Evolutionary conservation across 768 basidiomycete species (phyloP).

Genomic region (Suillus plorans): DNA sequence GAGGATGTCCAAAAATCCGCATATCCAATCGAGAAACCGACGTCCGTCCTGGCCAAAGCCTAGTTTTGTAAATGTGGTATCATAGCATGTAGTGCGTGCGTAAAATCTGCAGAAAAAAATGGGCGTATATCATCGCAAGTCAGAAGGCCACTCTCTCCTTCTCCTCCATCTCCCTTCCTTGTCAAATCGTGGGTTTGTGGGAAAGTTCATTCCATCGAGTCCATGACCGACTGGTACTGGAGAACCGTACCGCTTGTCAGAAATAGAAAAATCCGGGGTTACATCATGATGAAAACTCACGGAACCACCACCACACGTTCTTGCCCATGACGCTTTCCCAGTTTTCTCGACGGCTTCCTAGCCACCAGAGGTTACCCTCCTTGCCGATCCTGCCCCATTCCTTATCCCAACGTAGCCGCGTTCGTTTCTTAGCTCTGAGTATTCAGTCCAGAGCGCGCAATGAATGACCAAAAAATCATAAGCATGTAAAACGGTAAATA

Average conservation of each 20-base stretch:
- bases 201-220: slow-evolving; percentile 60
- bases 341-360: slow-evolving; percentile 56
- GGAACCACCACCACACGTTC: slow-evolving; percentile 67
- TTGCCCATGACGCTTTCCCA: slow-evolving; percentile 87
- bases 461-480: neutral
- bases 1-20: neutral
- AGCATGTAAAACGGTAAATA: neutral
- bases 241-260: slow-evolving; percentile 3
- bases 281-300: slow-evolving; percentile 47
- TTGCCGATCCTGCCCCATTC: slow-evolving; percentile 78
- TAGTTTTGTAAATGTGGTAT: neutral
- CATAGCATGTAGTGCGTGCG: neutral
- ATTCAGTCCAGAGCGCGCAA: slow-evolving; percentile 2
- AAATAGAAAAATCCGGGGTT: slow-evolving; percentile 7
- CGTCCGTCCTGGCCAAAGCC: neutral
- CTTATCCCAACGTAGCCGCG: slow-evolving; percentile 56
- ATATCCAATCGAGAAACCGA: neutral
- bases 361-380: slow-evolving; percentile 89
- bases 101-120: slow-evolving; percentile 3
- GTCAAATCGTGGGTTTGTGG: slow-evolving; percentile 74
- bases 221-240: slow-evolving; percentile 53
- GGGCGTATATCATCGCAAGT: slow-evolving; percentile 46
- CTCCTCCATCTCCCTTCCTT: slow-evolving; percentile 62
- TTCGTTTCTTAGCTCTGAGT: slow-evolving; percentile 50
- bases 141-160: slow-evolving; percentile 69